Evolutionary conservation across 805 yeast genomes (phyloP), one percentile per base, ranked within the genome.

Genomic region (Diddensiella santjacobensis): DNA sequence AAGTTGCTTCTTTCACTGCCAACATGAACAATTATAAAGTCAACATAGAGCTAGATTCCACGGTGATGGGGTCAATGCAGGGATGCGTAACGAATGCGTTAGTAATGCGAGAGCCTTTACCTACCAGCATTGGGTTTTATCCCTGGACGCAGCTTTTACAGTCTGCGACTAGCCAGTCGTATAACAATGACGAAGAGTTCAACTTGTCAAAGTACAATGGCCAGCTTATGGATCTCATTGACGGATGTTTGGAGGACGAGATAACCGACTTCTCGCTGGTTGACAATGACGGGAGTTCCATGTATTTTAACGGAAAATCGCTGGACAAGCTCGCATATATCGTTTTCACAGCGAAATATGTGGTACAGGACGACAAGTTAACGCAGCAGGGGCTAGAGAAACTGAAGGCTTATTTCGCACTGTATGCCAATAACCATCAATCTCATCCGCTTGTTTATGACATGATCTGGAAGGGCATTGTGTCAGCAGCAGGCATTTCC

Each of bases 261-360:
- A 35, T 47, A 10, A 30, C 31, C 4, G 26, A 41, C 3, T 17
- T 17, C 5, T 15, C 23, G 15, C 2, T 47, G 30, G 40, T n/a
- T 18, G 44, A 31, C 8, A 44, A 36, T 5, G 29, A 26, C 2
- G 24, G 40, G 2, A n/a, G 87, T 52, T 87, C 96, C 0, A 89
- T 87, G 87, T 91, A 91, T 67, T 81, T 86, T 20, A 76, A 93
- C 1, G 98, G 97, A n/a, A 90, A 91, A 63, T 74, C 80, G 19
- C 68, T 91, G 41, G 96, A 88, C 55, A 91, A 90, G 67, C 90
- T 85, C 66, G 96, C 97, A 0, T 83, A 84, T 73, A 74, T 91
- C 44, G 72, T 87, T 6, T 84, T 84, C 54, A 85, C 81, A 6
- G 49, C 75, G 70, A 53, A 79, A 83, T 35, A 80, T 83, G 45